Evolutionary conservation across 2,329 filamentous ascomycete genomes (phyloP), one percentile per base, ranked within the genome.

Genomic region (Sclerotinia nivalis): DNA sequence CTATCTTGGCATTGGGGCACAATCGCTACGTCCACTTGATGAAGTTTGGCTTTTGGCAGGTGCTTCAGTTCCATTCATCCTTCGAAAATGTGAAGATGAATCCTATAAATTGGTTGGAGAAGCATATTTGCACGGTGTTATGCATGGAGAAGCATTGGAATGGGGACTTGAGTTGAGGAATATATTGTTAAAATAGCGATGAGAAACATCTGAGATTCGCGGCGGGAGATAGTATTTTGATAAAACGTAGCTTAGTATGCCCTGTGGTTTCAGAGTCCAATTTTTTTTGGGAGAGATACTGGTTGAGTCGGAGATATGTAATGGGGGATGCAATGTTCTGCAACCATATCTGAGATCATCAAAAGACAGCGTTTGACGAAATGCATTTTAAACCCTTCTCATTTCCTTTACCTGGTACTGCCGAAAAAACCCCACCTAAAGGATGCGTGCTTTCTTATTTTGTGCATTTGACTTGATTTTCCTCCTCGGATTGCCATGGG

Each of bases 41-140:
- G 28, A 71, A 58, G 61, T 73, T 6, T 69, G 68, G 49, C 45
- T 73, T 22, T 28, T 73, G 10, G 55, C 49, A 13, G 72, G 69
- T 47, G 68, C 64, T 8, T 54, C 47, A 28, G 61, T 68, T 15
- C 72, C 72, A 28, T 69, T 67, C 4, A 25, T 73, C n/a, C 47
- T 72, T 28, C 61, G 68, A 50, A 25, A 40, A 43, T 15, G 25
- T 37, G 50, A 71, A 28, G 62, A 64, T 43, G 37, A 34, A n/a
- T 47, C 6, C 10, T 72, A 71, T 68, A 37, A 47, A 31, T 55
- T 73, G 40, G 67, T 73, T 50, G 72, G 72, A 56, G 71, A 73
- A 52, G 68, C 47, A 31, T 73, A 70, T 55, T 7, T 73, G 2
- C 62, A 73, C 62, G 71, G 72, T 18, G 65, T 69, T 10, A 72